A percentile compares a stretch with the other conserved stretches of the same genome.
phyloP scores from a whole-genome alignment of 768 basidiomycete genomes.

The Ramaria sp. region DNA sequence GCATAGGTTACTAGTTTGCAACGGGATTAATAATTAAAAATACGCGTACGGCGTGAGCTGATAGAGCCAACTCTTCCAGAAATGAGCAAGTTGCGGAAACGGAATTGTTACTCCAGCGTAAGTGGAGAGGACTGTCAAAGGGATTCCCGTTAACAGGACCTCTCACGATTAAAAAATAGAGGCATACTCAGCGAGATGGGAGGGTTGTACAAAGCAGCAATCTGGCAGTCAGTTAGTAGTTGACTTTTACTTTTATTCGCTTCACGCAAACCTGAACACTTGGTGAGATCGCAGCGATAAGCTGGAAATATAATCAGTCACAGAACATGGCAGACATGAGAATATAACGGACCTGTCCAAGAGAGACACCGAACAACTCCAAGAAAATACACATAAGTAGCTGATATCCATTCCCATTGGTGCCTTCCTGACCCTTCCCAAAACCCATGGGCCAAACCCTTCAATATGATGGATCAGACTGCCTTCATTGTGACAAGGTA shows the following conservation, averaged over 20 bases:
- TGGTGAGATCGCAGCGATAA: slow-evolving; percentile 68
- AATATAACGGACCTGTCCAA: slow-evolving; percentile 38
- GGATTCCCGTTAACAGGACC: not conserved
- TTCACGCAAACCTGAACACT: slow-evolving; percentile 43
- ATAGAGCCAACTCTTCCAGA: slow-evolving; percentile 78
- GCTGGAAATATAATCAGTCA: slow-evolving; percentile 9
- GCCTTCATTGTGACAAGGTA: not conserved
- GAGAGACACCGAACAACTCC: slow-evolving; percentile 60
- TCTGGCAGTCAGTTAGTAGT: slow-evolving; percentile 21
- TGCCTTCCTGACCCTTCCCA: slow-evolving; percentile 50
- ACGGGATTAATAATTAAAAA: not conserved
- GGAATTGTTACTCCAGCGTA: slow-evolving; percentile 82
- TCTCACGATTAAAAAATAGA: not conserved
- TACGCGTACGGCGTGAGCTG: slow-evolving; percentile 47
- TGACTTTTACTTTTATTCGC: not conserved
- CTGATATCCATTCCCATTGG: slow-evolving; percentile 61
- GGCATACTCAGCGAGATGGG: slow-evolving; percentile 38
- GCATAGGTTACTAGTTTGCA: not conserved
- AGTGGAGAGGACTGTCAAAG: slow-evolving; percentile 35
- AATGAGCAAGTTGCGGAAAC: slow-evolving; percentile 46
- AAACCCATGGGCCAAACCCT: slow-evolving; percentile 56
- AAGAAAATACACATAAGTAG: slow-evolving; percentile 61
- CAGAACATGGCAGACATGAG: not conserved
- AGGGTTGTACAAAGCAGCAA: slow-evolving; percentile 75
- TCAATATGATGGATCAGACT: not conserved